These are phyloP conservation scores for Holtermannia corniformis DNA, from an alignment of 768 basidiomycete species.

Conservation along the genomic window DNA sequence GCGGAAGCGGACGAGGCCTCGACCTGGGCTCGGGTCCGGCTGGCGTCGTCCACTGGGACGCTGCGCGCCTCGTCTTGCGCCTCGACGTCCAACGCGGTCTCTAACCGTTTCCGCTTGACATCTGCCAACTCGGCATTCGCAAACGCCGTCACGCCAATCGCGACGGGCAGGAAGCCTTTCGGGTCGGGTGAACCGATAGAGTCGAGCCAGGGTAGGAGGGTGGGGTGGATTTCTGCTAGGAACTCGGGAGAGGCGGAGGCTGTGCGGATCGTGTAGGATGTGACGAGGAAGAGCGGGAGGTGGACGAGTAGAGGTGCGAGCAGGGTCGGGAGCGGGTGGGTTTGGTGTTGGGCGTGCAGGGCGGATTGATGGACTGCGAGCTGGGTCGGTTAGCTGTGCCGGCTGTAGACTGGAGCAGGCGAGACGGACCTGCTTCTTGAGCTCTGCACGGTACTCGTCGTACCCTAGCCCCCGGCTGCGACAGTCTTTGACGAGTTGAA, in stretches of 20 bases:
- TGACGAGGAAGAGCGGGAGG: slow-evolving; percentile 40
- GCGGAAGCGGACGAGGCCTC: not conserved
- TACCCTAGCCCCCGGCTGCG: slow-evolving; percentile 31
- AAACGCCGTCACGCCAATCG: slow-evolving; percentile 34
- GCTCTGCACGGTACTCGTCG: slow-evolving; percentile 37
- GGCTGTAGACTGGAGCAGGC: too few species aligned
- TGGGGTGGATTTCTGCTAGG: not conserved
- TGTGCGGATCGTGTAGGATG: slow-evolving; percentile 38
- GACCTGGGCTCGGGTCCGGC: not conserved
- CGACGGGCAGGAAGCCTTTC: slow-evolving; percentile 32
- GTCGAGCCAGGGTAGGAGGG: slow-evolving; percentile 29
- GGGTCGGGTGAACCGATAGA: slow-evolving; percentile 37
- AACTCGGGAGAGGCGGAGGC: slow-evolving; percentile 6
- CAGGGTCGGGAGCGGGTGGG: slow-evolving; percentile 37
- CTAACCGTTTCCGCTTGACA: slow-evolving; percentile 2
- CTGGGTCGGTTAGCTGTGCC: slow-evolving; percentile 7
- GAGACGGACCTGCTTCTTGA: slow-evolving; percentile 34
- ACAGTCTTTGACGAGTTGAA: slow-evolving; percentile 27
- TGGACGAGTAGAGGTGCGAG: slow-evolving; percentile 38
- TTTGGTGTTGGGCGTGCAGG: slow-evolving; percentile 25
- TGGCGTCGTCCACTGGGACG: too few species aligned
- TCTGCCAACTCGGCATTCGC: slow-evolving; percentile 38
- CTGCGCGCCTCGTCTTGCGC: not conserved
- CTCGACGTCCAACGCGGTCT: not conserved
- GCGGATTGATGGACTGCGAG: slow-evolving; percentile 24